phyloP scores from a whole-genome alignment of 1,284 basidiomycete genomes.

The Caloboletus inedulis region DNA sequence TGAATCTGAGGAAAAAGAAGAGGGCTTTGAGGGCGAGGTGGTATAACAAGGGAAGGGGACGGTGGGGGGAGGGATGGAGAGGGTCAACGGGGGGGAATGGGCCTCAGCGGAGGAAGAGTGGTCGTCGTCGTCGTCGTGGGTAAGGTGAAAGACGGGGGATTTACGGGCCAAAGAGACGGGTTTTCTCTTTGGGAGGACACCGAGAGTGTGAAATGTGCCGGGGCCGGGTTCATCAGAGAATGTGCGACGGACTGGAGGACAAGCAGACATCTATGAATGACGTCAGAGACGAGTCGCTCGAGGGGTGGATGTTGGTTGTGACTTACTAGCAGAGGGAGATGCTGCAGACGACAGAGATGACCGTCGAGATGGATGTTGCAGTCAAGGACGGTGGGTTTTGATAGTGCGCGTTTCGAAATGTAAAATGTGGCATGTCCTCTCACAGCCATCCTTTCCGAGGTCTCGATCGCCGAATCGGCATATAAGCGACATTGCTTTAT shows the following conservation, averaged over 20 bases:
- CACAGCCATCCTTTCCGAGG: conserved; percentile 17
- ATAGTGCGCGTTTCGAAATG: conserved; percentile 6
- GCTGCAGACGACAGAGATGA: too few relatives aligned
- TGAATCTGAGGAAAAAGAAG: conserved; percentile 4
- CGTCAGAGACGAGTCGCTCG: conserved; percentile 11
- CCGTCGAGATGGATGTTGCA: not conserved
- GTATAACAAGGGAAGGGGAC: conserved; percentile 34
- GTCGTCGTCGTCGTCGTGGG: conserved; percentile 22
- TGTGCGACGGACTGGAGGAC: conserved; percentile 28
- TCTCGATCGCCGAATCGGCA: conserved; percentile 27
- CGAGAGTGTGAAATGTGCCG: conserved; percentile 52
- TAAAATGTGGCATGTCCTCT: not conserved
- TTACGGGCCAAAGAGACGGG: conserved; percentile 25
- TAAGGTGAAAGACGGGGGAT: conserved; percentile 27
- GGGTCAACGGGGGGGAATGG: not conserved
- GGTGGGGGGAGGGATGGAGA: not conserved
- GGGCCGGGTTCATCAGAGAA: conserved; percentile 47
- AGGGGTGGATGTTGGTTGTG: too few relatives aligned
- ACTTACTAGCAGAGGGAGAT: too few relatives aligned
- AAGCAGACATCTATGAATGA: conserved; percentile 20
- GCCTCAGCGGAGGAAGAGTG: conserved; percentile 16
- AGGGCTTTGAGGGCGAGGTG: conserved; percentile 20
- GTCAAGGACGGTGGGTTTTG: not conserved
- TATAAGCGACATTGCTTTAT: not conserved
- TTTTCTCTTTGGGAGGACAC: conserved; percentile 47